Evolutionary conservation across 192 early-diverging fungal genomes (phyloP), one percentile per base, ranked within the genome.

Genomic region (Backusella sp.): DNA sequence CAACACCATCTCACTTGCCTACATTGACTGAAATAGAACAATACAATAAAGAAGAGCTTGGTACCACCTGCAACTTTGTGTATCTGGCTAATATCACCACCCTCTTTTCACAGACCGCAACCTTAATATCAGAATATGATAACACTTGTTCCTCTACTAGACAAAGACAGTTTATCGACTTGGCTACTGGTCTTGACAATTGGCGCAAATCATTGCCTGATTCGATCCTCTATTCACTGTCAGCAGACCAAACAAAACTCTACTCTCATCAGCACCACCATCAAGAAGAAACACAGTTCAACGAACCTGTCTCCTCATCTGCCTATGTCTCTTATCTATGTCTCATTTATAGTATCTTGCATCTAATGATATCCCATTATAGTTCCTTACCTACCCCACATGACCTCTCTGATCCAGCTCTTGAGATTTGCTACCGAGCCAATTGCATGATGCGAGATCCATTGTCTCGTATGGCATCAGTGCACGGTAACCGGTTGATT

Each of bases 41-140:
- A 65, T 65, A 73, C 36, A 39, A 73, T 30, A 32, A 56, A 15
- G 30, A 34, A 26, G 72, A 73, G 11, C n/a, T 37, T 28, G 32
- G 35, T 56, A 65, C 35, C 21, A 73, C 28, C 9, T 23, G 21
- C 19, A 37, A 73, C 52, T 26, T 73, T 26, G 42, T 65, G 21
- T 35, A 73, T n/a, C 21, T 73, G 32, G 23, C 28, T 36, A 73
- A 73, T 23, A 73, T 73, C 32, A 41, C 36, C 15, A 11, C 21
- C 0, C 23, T 73, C 4, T 73, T 39, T 73, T 73, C 72, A 3
- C 53, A 62, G 21, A 65, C 37, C 32, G 23, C 37, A 6, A 62
- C 9, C 14, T 62, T 62, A 62, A 62, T 62, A 62, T 62, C 56
- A 62, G 56, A 28, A 2, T 62, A 49, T n/a, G 46, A 49, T 28